Evolutionary conservation across 805 yeast genomes (phyloP).

Genomic region (Pichia cephalocereana): DNA sequence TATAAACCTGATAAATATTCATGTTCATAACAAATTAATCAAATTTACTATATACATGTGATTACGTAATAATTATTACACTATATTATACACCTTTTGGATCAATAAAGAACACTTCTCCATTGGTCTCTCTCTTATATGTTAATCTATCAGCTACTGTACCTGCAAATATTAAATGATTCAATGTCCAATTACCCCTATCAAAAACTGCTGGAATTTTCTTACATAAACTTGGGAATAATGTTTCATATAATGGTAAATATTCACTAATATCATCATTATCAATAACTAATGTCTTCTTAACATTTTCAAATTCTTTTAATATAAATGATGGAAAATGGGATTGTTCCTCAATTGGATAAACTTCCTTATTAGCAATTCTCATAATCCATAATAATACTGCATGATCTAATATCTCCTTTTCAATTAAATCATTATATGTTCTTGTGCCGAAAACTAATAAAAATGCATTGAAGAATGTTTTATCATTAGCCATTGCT

Average conservation of each 20-base stretch:
- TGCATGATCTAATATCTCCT: constrained; percentile 46
- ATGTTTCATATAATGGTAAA: constrained; percentile 38
- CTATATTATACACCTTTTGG: not conserved
- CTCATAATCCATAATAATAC: constrained; percentile 58
- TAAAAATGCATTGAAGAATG: constrained; percentile 35
- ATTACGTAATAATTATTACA: not conserved
- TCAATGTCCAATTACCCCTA: constrained; percentile 40
- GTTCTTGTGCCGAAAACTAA: constrained; percentile 47
- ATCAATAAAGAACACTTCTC: constrained; percentile 18
- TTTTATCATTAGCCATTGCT: constrained; percentile 31
- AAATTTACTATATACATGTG: no score
- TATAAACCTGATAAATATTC: no score
- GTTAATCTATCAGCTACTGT: constrained; percentile 24
- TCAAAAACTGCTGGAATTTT: constrained; percentile 33
- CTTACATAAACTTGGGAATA: constrained; percentile 44
- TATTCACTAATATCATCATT: constrained; percentile 48
- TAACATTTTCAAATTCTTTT: constrained; percentile 20
- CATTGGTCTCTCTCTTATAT: constrained; percentile 20
- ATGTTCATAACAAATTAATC: not conserved
- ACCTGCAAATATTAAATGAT: constrained; percentile 36
- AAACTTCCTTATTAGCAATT: constrained; percentile 36
- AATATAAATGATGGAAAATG: constrained; percentile 45
- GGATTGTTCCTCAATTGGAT: constrained; percentile 24
- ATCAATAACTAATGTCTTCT: constrained; percentile 28
- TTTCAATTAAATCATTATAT: constrained; percentile 41